Conservation (phyloP, 805 yeast species). For the Yarrowia sp. region DNA sequence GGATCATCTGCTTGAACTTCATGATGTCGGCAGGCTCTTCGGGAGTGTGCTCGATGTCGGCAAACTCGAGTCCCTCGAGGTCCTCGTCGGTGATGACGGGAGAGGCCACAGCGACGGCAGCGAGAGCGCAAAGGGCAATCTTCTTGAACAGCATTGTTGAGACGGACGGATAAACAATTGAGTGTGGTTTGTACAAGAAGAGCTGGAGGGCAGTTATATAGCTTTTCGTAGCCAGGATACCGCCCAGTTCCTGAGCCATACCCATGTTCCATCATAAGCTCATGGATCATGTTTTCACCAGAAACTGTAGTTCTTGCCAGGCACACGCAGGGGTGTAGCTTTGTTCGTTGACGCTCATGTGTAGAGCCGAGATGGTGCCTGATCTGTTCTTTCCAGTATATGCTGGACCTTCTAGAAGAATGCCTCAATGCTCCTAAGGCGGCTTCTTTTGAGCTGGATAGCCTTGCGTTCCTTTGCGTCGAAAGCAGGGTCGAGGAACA, state of each 20-base stretch:
- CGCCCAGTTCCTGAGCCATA: no score
- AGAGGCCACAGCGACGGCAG: slow-evolving; percentile 25
- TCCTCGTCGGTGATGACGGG: slow-evolving; percentile 30
- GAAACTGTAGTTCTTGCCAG: not conserved
- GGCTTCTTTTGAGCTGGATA: slow-evolving; percentile 3
- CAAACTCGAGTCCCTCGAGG: slow-evolving; percentile 28
- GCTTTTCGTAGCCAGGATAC: not conserved
- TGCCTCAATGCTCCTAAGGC: not conserved
- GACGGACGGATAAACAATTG: not conserved
- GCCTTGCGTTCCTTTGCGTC: slow-evolving; percentile 12
- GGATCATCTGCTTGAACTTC: slow-evolving; percentile 36
- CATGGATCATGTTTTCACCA: not conserved
- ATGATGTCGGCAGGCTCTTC: slow-evolving; percentile 35
- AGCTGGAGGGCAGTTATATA: slow-evolving; percentile 6
- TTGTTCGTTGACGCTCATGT: not conserved
- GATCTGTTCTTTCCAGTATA: not conserved
- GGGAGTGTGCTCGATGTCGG: slow-evolving; percentile 17
- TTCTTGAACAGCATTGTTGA: slow-evolving; percentile 28
- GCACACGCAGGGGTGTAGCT: not conserved
- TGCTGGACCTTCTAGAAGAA: not conserved
- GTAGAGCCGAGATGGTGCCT: not conserved
- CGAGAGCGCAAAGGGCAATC: slow-evolving; percentile 26
- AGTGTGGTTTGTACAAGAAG: not conserved
- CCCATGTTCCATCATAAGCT: not conserved
- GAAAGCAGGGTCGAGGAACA: slow-evolving; percentile 31